Base-by-base conservation (phyloP, 495 filamentous ascomycete genomes). In the Penicillium simplicissimum region DNA sequence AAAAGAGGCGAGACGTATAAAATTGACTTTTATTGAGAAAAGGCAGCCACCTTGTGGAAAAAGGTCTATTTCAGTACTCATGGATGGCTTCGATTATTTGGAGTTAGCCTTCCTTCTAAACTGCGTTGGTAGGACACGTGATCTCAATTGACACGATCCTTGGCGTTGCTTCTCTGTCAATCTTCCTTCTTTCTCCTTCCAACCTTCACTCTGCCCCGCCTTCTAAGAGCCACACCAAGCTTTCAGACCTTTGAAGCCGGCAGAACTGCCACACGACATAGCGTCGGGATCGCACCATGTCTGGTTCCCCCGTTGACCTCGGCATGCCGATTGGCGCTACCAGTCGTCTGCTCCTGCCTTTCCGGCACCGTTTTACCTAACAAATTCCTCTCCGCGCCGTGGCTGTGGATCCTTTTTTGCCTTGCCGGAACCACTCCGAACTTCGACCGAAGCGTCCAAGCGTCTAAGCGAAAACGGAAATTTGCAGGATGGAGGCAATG, bases 381-480 rank as follows among this genome's bases (percentile, higher is more conserved):
- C 17, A 71, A 55, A 63, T 57, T 62, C 42, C 21, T 45, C 58
- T 66, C 66, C 60, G 52, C 65, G 51, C 9, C 17, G 47, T 38
- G 19, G 19, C 40, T 14, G 60, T 63, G 60, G 60, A 49, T 21
- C 60, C 21, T 31, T 31, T 19, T 59, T 62, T 37, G 60, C 58
- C 58, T 58, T 62, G 55, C 52, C 28, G 52, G 53, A 54, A 37
- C 57, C 61, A 56, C 60, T 59, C n/a, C n/a, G n/a, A n/a, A n/a
- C n/a, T n/a, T n/a, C n/a, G n/a, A n/a, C 66, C 57, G 59, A 60
- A 33, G 43, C 25, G 25, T 36, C 21, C 65, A 64, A 58, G 43
- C 25, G 25, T 36, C 21, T 62, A 64, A 58, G 57, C 64, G 66
- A 67, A 71, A 66, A 61, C 60, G 68, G 64, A 67, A 66, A 54